Conservation (phyloP, 2,329 filamentous ascomycete genomes). For the Beauveria medogensis region DNA sequence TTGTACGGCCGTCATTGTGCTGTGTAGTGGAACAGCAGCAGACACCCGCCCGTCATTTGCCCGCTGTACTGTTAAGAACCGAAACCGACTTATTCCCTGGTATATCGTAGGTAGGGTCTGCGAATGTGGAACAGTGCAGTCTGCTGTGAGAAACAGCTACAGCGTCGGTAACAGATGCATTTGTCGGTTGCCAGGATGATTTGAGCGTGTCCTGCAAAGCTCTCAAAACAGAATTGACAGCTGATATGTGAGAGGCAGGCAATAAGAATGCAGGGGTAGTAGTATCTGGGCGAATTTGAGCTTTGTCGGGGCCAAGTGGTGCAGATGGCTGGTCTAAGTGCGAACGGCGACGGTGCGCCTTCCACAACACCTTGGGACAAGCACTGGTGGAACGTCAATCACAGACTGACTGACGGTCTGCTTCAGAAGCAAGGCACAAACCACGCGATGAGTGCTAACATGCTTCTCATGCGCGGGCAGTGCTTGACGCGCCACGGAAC, state of each 20-base stretch:
- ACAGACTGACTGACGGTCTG: not conserved
- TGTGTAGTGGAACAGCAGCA: not conserved
- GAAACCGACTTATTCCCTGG: not conserved
- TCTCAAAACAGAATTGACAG: too few species aligned
- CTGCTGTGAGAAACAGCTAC: not conserved
- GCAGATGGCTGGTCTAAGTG: not conserved
- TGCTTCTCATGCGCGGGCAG: not conserved
- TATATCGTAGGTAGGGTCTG: not conserved
- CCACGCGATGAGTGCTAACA: not conserved
- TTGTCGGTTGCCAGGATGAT: not conserved
- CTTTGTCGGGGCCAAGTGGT: not conserved
- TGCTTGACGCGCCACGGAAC: not conserved
- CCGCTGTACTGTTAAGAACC: not conserved
- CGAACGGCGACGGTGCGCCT: not conserved
- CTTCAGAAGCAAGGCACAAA: not conserved
- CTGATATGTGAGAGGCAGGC: not conserved
- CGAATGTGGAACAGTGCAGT: not conserved
- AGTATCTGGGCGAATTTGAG: not conserved
- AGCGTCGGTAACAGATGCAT: not conserved
- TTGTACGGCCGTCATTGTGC: constrained; percentile 11
- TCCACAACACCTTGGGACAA: not conserved
- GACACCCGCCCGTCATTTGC: not conserved
- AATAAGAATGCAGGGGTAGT: not conserved
- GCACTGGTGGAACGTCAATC: not conserved
- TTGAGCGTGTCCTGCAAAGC: not conserved